Evolutionary conservation across 2,329 filamentous ascomycete species (phyloP), one percentile per base, ranked within the genome.

Genomic region (Tolypocladium ovalisporum): DNA sequence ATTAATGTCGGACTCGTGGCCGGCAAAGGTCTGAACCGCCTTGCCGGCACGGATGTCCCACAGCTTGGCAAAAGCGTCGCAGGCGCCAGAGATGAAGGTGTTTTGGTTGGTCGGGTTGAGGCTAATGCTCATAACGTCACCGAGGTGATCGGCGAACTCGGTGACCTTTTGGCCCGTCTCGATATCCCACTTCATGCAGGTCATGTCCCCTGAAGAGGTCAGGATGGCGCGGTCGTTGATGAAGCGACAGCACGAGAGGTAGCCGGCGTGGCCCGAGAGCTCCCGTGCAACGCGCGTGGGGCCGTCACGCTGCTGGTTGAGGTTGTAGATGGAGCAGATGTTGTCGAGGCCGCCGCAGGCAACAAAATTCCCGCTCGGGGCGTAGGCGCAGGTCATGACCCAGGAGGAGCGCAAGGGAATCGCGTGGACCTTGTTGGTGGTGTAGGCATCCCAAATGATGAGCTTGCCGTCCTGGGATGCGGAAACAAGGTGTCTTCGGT

Each of bases 341-440:
- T 99, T 99, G 77, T 99, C 94, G 62, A 97, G 84, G 79, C 94
- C 94, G 82, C 94, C 94, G 72, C 94, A 99, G 57, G 94, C 94
- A 59, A 99, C 94, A 72, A 93, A 99, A 79, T 99, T 99, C 57
- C 94, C 94, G 70, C 91, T 96, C 15, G 94, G 94, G 60, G 94
- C 93, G 74, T 99, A 99, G 70, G 94, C 94, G 82, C 94, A 99
- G 64, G 94, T 99, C 94, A 99, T 99, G 75, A 99, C 94, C 94
- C 94, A 99, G 17, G 94, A 99, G 17, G 94, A 97, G 63, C 94
- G 87, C 59, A 99, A 82, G 37, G 94, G 94, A 67, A 99, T 97
- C 73, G 94, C 94, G 76, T 99, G 94, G 61, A 99, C 94, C 76
- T 99, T 99, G 82, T 99, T 97, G 62, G 94, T 97, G 63, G 93